Base-by-base conservation (phyloP, 2,329 filamentous ascomycete genomes). In the Colletotrichum cuscutae region DNA sequence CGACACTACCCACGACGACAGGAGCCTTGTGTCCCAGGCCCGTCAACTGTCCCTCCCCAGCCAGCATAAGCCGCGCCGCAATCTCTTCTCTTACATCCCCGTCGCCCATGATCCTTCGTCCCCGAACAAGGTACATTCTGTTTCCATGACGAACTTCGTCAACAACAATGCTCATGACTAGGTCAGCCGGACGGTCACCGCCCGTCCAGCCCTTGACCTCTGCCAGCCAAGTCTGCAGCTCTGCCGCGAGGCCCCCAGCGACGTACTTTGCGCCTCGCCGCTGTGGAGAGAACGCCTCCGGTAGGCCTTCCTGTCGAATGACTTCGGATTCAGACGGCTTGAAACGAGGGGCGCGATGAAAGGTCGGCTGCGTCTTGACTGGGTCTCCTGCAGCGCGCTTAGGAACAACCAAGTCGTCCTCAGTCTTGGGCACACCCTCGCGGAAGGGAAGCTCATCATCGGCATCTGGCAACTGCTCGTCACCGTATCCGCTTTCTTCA, bases 181-280 rank as follows among this genome's bases (percentile, higher is more conserved):
- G 62, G 7, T 71, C 60, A 12, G 72, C 56, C n/a, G 68, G 71
- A 15, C 68, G 22, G 13, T 75, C 71, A 13, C 60, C 56, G 6
- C 60, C 60, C 19, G 80, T 78, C 80, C 79, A 80, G 12, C 80
- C 80, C 72, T 81, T 83, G 28, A 84, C 78, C 26, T 85, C 82
- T 0, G 84, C 83, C 11, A 85, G 77, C 82, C 82, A 84, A 15
- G 80, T 80, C 71, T 85, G 84, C 7, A 85, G 77, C 57, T 80
- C 79, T 2, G 82, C 80, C 1, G 84, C 84, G 26, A 85, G 76
- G 0, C 84, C 84, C 22, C 81, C 79, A 4, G 80, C 63, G 0
- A 84, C 26, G 35, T 84, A 85, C 65, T 76, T 80, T 13, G 73
- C 77, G 19, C 82, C 81, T 4, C 71, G 67, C 1, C 80, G 79